Base-by-base conservation (phyloP, 495 filamentous ascomycete genomes). In the Gamarada debralockiae region DNA sequence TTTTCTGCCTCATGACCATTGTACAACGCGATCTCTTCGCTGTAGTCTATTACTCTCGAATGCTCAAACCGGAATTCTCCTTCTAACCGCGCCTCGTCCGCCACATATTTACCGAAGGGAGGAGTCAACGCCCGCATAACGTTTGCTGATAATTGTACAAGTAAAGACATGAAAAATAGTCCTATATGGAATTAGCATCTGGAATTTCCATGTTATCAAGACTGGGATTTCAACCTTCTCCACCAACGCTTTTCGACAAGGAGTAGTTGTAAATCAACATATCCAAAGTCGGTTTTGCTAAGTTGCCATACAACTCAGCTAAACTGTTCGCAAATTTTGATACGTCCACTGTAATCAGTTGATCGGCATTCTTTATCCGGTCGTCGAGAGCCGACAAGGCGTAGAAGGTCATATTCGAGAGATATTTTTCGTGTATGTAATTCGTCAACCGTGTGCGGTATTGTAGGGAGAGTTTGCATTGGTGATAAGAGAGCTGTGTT, bases 71-170 rank as follows among this genome's bases (percentile, higher is more conserved):
- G 79, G 73, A 96, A 98, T 63, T 98, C 93, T 46, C 93, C 93
- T 68, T 98, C 93, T 21, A 98, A 68, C 43, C 90, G 77, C 33
- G 92, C 91, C 70, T 98, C 95, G 57, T 97, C 95, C 12, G 93
- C 95, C 23, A 97, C 95, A 66, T 92, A 98, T 81, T 90, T 95
- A 40, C 93, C 93, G 63, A 98, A 98, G 1, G 93, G 93, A n/a
- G 93, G 93, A 1, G 93, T 97, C 40, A 98, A 69, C 31, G 87
- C 89, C 31, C 93, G 87, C 93, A 98, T 97, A 33, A 95, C 81
- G 56, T 83, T 86, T 8, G 95, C 89, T 3, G 91, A 96, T 36
- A 97, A 70, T 66, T 98, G 95, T 15, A 97, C 92, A 20, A 97
- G 73, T 29, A 97, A 68, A 47, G 86, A 86, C 92, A 97, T 97